These are phyloP conservation scores for Fusarium scirpi DNA, from an alignment of 2,329 filamentous ascomycete species.

Conservation along the genomic window DNA sequence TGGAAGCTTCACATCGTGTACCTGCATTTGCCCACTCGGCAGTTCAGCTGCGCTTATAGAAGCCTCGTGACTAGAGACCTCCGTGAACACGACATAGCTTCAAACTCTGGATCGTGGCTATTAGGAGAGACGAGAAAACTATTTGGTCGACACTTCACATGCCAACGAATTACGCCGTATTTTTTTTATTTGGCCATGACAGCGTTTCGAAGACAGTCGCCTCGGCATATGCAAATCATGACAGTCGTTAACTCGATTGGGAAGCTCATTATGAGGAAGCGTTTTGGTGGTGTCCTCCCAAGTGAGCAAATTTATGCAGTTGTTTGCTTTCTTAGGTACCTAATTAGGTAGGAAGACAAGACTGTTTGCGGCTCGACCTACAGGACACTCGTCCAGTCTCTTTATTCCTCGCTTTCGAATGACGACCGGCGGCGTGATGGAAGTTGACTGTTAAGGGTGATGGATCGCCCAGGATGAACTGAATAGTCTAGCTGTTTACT, in stretches of 20 bases:
- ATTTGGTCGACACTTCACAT: conserved; percentile 13
- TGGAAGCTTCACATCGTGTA: not conserved
- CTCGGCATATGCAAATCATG: conserved; percentile 24
- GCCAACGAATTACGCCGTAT: not conserved
- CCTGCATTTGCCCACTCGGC: not conserved
- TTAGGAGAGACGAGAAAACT: not conserved
- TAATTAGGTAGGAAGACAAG: not conserved
- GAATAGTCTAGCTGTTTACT: not conserved
- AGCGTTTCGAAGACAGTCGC: conserved; percentile 2
- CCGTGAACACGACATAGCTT: not conserved
- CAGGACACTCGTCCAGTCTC: not conserved
- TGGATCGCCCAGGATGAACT: not conserved
- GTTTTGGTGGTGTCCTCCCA: not conserved
- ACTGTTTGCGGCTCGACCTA: not conserved
- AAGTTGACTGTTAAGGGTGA: not conserved
- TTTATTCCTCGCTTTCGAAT: not conserved
- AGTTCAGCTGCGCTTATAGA: not conserved
- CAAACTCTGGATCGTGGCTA: not conserved
- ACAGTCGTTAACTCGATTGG: conserved; percentile 25
- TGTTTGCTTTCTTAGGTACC: not conserved
- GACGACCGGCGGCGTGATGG: not conserved
- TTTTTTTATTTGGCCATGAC: conserved; percentile 4
- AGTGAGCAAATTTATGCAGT: not conserved
- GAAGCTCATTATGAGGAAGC: conserved; percentile 10
- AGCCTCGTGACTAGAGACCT: not conserved